Evolutionary conservation across 805 yeast species (phyloP), one percentile per base, ranked within the genome.

Genomic region (Huiozyma naganishii): DNA sequence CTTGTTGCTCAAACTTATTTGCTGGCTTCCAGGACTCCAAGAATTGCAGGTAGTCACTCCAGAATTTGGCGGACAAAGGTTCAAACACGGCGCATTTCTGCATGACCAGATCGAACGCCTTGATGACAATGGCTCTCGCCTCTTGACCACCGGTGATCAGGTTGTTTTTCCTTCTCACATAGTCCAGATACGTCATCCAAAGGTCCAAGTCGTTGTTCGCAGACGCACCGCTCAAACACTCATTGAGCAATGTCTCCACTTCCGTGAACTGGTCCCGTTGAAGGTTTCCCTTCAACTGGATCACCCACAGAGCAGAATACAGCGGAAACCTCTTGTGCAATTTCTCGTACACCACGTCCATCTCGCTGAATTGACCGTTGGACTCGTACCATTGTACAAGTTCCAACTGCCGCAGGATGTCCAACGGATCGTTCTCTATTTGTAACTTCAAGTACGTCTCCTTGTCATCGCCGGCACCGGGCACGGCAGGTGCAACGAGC

Each of bases 21-120:
- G 77, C 71, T 3, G 95, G 89, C 40, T 77, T 78, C 90, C 92
- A 84, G 32, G 74, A 68, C 50, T 78, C 80, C 48, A 88, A 71
- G 54, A 87, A 88, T 7, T 73, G 79, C n/a, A 92, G 58, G 58
- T 86, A 92, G 52, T 84, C 92, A 40, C 72, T 69, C 95, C 96
- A 90, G 36, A 92, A 64, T 2, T 69, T 68, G 30, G 83, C 80
- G 13, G 89, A 74, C 32, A 74, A 69, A 5, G 82, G 74, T 59
- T 92, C 97, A 43, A 52, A 57, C 30, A 77, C 64, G 0, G 96
- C 96, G 41, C 89, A 85, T 47, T 79, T 75, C 29, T 73, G 77
- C 13, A 84, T 67, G 1, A 94, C 95, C 58, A 83, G 76, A 48
- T 88, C 94, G 59, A 80, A 90, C 0, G 96, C 95, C 57, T 79